Conservation (phyloP, 2,329 filamentous ascomycete genomes). For the Immersiporthe knoxdaviesiana region DNA sequence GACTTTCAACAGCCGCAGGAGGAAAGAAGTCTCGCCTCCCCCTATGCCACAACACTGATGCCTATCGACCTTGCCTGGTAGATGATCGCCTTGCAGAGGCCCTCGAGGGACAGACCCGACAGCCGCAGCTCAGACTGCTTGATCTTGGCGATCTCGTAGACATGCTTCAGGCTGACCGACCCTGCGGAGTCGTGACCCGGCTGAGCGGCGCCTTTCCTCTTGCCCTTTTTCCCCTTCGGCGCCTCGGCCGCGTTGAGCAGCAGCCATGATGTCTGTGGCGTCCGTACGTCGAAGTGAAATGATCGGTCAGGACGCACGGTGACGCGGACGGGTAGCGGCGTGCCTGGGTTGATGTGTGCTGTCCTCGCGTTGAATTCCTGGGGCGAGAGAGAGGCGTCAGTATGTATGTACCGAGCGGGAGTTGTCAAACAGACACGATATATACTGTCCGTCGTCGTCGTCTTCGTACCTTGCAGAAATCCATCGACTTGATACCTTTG, state of each 20-base stretch:
- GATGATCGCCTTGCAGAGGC: slow-evolving; percentile 74
- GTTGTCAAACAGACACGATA: neutral
- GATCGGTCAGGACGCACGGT: slow-evolving; percentile 90
- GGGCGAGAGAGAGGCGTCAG: slow-evolving; percentile 29
- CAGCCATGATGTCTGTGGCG: slow-evolving; percentile 90
- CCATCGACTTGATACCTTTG: slow-evolving; percentile 99
- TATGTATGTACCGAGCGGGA: slow-evolving; percentile 16
- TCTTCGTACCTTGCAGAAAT: slow-evolving; percentile 87
- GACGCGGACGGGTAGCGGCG: slow-evolving; percentile 87
- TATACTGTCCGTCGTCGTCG: slow-evolving; percentile 28
- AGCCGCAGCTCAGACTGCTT: slow-evolving; percentile 80
- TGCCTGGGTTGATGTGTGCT: slow-evolving; percentile 78
- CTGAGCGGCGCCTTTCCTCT: slow-evolving; percentile 75
- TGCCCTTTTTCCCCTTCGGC: slow-evolving; percentile 71
- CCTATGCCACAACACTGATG: slow-evolving; percentile 68
- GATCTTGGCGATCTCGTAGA: slow-evolving; percentile 97
- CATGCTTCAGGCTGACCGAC: slow-evolving; percentile 86
- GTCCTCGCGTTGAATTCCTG: slow-evolving; percentile 98
- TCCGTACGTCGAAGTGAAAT: slow-evolving; percentile 91
- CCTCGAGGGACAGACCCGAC: slow-evolving; percentile 71
- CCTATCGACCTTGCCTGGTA: slow-evolving; percentile 77
- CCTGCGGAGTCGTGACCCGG: slow-evolving; percentile 81
- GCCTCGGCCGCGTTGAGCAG: slow-evolving; percentile 83
- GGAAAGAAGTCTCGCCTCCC: neutral
- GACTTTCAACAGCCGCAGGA: neutral